These are phyloP conservation scores for Bolboschoenoplectus hybrid DNA, from an alignment of 202 grass and related monocot species.

Conservation along the genomic window DNA sequence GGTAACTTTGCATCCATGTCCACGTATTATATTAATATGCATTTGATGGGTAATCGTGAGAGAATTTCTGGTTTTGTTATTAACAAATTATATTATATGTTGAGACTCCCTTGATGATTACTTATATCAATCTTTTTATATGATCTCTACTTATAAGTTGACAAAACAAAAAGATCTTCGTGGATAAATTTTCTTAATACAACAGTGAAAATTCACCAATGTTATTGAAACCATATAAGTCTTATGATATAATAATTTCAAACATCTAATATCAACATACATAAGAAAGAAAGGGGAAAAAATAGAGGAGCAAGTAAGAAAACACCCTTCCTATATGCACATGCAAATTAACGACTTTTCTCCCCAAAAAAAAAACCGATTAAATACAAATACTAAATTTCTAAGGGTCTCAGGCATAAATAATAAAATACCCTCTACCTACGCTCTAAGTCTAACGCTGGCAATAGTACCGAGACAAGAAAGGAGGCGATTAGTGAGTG, in stretches of 20 bases:
- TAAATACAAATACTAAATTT: background rate
- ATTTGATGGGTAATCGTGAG: background rate
- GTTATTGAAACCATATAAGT: no score
- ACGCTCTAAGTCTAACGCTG: background rate
- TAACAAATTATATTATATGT: background rate
- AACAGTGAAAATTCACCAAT: no score
- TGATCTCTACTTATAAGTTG: background rate
- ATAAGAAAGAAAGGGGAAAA: background rate
- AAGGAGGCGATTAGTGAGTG: constrained; percentile 17
- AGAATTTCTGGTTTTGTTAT: background rate
- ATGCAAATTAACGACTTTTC: background rate
- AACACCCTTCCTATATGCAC: background rate
- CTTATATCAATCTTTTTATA: background rate
- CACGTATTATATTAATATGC: background rate
- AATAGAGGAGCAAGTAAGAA: background rate
- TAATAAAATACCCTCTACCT: background rate
- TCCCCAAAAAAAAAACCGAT: background rate
- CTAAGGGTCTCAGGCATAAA: background rate
- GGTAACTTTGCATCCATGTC: constrained; percentile 25
- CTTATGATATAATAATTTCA: no score
- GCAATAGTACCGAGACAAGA: constrained; percentile 6
- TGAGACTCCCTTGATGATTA: no score
- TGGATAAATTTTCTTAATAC: no score
- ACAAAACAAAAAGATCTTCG: no score
- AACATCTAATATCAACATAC: no score